Conservation (phyloP, 2,329 filamentous ascomycete species). For the Epichloe sibirici region DNA sequence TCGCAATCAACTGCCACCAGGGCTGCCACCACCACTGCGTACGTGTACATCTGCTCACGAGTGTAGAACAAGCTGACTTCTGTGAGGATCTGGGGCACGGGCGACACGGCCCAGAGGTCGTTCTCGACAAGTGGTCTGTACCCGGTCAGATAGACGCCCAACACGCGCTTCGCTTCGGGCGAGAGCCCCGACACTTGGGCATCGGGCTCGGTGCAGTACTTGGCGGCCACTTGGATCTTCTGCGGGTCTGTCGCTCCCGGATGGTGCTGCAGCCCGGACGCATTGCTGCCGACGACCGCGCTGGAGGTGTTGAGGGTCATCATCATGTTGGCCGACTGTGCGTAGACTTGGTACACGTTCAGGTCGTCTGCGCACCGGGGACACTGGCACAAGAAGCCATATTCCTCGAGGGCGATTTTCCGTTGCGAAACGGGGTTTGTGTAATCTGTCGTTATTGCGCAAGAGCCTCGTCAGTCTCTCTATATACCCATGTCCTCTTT, state of each 20-base stretch:
- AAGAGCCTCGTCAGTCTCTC: too few species aligned
- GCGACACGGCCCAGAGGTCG: slow-evolving; percentile 36
- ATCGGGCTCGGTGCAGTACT: not conserved
- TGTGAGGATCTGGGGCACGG: slow-evolving; percentile 32
- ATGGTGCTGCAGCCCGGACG: slow-evolving; percentile 8
- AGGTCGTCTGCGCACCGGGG: slow-evolving; percentile 37
- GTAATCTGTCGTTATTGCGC: slow-evolving; percentile 27
- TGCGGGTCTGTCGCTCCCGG: slow-evolving; percentile 12
- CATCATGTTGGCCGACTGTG: slow-evolving; percentile 24
- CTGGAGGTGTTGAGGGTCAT: slow-evolving; percentile 31
- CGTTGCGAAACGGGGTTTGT: slow-evolving; percentile 32
- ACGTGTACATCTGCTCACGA: slow-evolving; percentile 28
- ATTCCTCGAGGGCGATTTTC: slow-evolving; percentile 30
- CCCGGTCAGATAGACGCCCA: slow-evolving; percentile 1
- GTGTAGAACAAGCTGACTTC: slow-evolving; percentile 33
- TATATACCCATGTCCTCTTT: too few species aligned
- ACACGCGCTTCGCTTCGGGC: not conserved
- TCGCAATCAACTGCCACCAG: slow-evolving; percentile 36
- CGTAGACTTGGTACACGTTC: slow-evolving; percentile 41
- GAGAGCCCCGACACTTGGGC: not conserved
- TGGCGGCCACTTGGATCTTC: slow-evolving; percentile 11
- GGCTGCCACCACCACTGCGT: slow-evolving; percentile 33
- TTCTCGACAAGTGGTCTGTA: slow-evolving; percentile 14
- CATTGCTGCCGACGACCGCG: slow-evolving; percentile 24
- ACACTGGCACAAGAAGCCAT: slow-evolving; percentile 42